These are phyloP conservation scores for Solanum phureja DNA, from an alignment of 257 asterid species.

Conservation along the genomic window DNA sequence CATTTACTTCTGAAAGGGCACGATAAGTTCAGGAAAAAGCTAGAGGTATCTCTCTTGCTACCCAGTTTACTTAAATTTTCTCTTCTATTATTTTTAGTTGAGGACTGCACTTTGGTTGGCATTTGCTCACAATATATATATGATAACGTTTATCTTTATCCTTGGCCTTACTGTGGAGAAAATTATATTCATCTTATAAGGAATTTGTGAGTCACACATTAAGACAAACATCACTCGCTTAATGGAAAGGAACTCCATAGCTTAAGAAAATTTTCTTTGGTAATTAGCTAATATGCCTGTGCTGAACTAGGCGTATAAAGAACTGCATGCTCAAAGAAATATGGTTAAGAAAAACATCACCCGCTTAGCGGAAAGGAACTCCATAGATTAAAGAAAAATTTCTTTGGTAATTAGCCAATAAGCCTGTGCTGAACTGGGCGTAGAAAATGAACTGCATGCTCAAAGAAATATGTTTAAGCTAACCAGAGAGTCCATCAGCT, in stretches of 20 bases:
- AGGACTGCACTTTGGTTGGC: neutral
- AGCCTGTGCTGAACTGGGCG: neutral
- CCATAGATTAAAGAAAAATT: neutral
- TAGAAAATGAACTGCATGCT: neutral
- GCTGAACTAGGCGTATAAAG: neutral
- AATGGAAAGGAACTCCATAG: neutral
- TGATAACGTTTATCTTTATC: neutral
- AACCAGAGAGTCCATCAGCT: neutral
- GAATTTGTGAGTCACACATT: neutral
- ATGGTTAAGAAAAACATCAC: neutral
- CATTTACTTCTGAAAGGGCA: conserved; percentile 84
- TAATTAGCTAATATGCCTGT: neutral
- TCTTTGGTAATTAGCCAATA: neutral
- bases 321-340: neutral
- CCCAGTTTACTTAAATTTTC: neutral
- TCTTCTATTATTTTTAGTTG: neutral
- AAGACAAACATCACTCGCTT: neutral
- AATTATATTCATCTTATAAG: neutral
- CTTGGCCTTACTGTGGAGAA: neutral
- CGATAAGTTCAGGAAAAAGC: conserved; percentile 64
- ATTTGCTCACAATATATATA: neutral
- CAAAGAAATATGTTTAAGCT: neutral
- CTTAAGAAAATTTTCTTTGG: neutral
- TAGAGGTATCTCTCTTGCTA: conserved; percentile 54
- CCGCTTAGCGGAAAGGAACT: neutral